Conservation (phyloP, 129 eudicot genomes). For the carrot (Daucus carota) region DH1_v3.0 NC_030381.2:43058001-43058500, state of each 20-base stretch:
- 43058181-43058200: neutral
- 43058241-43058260: neutral
- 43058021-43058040: neutral
- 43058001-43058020: neutral
- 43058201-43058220: neutral
- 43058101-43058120: neutral
- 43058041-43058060: neutral
- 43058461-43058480: neutral
- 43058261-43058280: neutral
- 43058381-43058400: neutral
- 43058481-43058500: neutral
- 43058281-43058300: neutral
- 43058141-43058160: neutral
- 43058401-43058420: neutral
- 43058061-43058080: neutral
- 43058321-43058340: constrained; percentile 1
- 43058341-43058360: neutral
- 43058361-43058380: neutral
- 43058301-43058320: neutral
- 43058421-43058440: neutral
- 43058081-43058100: neutral
- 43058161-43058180: neutral
- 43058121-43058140: neutral
- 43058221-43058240: neutral
- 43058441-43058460: neutral